A percentile compares a stretch with the other conserved stretches of the same genome.
These are phyloP conservation scores for Saccharomycopsis hybrid DNA, from an alignment of 1,139 yeast species.

Conservation along the genomic window DNA sequence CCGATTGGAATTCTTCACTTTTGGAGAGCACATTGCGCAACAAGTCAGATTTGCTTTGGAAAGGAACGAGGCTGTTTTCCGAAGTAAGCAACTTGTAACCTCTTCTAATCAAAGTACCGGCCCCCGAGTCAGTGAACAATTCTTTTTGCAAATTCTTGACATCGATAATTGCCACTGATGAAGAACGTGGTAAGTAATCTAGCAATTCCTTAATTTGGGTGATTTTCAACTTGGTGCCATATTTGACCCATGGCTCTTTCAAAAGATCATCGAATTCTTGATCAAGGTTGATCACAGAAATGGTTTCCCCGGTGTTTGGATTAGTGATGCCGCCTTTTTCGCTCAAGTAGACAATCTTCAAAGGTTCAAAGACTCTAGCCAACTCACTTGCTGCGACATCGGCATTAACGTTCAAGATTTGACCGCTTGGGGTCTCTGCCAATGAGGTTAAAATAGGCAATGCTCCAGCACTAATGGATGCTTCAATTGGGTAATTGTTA, in stretches of 20 bases:
- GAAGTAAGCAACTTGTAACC: conserved; percentile 84
- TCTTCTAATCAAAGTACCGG: conserved; percentile 96
- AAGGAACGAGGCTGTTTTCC: conserved; percentile 55
- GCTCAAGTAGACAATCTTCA: conserved; percentile 90
- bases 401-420: conserved; percentile 93
- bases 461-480: conserved; percentile 93
- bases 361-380: conserved; percentile 94
- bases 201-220: conserved; percentile 92
- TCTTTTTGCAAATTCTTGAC: conserved; percentile 95
- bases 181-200: conserved; percentile 91
- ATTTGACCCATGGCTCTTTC: conserved; percentile 96
- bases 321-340: conserved; percentile 97
- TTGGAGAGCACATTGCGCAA: conserved; percentile 71
- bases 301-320: conserved; percentile 86
- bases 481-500: conserved; percentile 87
- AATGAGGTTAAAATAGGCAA: conserved; percentile 92
- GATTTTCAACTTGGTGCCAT: conserved; percentile 95
- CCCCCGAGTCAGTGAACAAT: conserved; percentile 96
- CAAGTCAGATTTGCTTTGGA: conserved; percentile 63
- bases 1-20: conserved; percentile 68
- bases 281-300: conserved; percentile 85
- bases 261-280: conserved; percentile 89
- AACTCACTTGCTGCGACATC: conserved; percentile 98
- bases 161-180: conserved; percentile 95
- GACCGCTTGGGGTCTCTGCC: conserved; percentile 96